A percentile compares a stretch with the other conserved stretches of the same genome.
These are phyloP conservation scores for Cladophialophora carrionii DNA, from an alignment of 2,329 filamentous ascomycete genomes.

Conservation along the genomic window DNA sequence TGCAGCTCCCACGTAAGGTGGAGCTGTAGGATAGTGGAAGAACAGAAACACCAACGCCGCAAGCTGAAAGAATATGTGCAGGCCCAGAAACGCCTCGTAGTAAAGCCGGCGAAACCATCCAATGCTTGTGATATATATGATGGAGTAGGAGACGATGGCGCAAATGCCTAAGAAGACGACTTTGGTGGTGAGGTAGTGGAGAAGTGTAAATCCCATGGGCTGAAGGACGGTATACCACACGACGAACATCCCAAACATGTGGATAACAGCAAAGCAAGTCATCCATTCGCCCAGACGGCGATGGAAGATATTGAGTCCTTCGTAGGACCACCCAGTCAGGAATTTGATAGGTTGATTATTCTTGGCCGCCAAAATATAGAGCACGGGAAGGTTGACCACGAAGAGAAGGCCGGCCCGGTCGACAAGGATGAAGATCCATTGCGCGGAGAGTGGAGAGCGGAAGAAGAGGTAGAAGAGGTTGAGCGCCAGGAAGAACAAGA, in stretches of 20 bases:
- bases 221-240: constrained; percentile 59
- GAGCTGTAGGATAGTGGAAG: constrained; percentile 60
- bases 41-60: constrained; percentile 61
- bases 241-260: constrained; percentile 59
- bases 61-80: constrained; percentile 62
- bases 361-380: constrained; percentile 69
- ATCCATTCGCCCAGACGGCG: constrained; percentile 65
- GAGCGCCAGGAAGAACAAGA: constrained; percentile 57
- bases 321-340: constrained; percentile 67
- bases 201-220: constrained; percentile 55
- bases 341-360: constrained; percentile 63
- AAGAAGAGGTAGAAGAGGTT: constrained; percentile 64
- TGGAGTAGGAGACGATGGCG: constrained; percentile 61
- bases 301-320: constrained; percentile 68
- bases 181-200: constrained; percentile 56
- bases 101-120: constrained; percentile 62
- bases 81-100: constrained; percentile 66
- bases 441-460: constrained; percentile 52
- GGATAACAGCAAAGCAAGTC: constrained; percentile 62
- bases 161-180: constrained; percentile 59
- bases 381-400: constrained; percentile 53
- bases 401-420: constrained; percentile 61
- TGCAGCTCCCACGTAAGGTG: constrained; percentile 58
- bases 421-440: constrained; percentile 61
- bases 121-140: constrained; percentile 65